phyloP scores from a whole-genome alignment of 257 asterid species.

The Solanum tarijense region DNA sequence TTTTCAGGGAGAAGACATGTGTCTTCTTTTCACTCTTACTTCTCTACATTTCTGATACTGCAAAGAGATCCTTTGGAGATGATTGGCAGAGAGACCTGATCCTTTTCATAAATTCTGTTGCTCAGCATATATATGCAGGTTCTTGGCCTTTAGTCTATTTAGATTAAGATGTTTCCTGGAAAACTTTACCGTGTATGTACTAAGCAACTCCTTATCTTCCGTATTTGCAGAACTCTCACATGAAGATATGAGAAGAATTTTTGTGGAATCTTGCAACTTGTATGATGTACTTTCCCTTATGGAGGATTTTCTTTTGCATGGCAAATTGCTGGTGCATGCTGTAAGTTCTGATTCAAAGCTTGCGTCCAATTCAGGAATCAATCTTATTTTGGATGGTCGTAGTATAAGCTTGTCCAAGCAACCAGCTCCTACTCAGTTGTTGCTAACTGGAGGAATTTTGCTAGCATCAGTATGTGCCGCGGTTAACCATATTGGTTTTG shows the following conservation, averaged over 20 bases:
- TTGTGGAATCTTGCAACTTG: slow-evolving; percentile 44
- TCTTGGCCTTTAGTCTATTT: neutral
- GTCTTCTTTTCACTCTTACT: slow-evolving; percentile 53
- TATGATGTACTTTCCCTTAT: slow-evolving; percentile 41
- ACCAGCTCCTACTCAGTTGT: slow-evolving; percentile 42
- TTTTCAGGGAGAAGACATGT: slow-evolving; percentile 69
- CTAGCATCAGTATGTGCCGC: slow-evolving; percentile 68
- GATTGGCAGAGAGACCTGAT: slow-evolving; percentile 18
- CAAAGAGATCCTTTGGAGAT: slow-evolving; percentile 12
- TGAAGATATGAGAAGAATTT: slow-evolving; percentile 30
- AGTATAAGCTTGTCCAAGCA: slow-evolving; percentile 25
- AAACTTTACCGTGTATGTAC: neutral
- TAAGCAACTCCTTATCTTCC: neutral
- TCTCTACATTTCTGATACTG: slow-evolving; percentile 39
- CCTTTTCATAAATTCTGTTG: slow-evolving; percentile 31
- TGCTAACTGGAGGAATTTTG: slow-evolving; percentile 51
- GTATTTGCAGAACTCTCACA: slow-evolving; percentile 50
- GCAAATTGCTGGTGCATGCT: slow-evolving; percentile 34
- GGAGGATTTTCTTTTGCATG: slow-evolving; percentile 58
- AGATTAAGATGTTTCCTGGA: neutral
- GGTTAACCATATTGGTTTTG: slow-evolving; percentile 52
- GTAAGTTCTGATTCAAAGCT: slow-evolving; percentile 20
- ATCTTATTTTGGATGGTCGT: slow-evolving; percentile 30
- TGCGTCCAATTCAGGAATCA: slow-evolving; percentile 18
- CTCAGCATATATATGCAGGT: slow-evolving; percentile 46